phyloP scores from a whole-genome alignment of 2,329 filamentous ascomycete species.

The Botrytis byssoidea region DNA sequence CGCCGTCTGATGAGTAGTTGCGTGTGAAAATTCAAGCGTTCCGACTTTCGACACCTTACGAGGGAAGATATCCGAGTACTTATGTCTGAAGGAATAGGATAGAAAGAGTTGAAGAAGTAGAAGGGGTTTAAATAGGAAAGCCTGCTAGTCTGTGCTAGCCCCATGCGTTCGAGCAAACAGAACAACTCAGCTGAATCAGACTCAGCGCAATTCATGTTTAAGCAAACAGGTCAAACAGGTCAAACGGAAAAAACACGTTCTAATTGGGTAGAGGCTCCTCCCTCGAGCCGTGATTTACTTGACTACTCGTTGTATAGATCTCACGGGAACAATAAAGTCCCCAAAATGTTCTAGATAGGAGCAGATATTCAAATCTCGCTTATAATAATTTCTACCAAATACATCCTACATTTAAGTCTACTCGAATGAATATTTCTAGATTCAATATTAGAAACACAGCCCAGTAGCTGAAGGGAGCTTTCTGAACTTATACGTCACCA shows the following conservation, averaged over 20 bases:
- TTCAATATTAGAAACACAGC: accelerated
- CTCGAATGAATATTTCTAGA: neutral
- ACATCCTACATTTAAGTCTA: neutral
- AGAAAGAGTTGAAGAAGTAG: neutral
- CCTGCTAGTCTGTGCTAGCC: neutral
- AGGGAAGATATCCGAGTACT: neutral
- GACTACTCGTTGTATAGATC: too few relatives aligned
- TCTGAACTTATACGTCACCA: neutral
- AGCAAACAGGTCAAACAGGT: neutral
- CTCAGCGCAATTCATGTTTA: too few relatives aligned
- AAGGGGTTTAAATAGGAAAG: neutral
- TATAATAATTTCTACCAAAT: neutral
- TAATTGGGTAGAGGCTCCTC: too few relatives aligned
- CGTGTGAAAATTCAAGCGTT: accelerated
- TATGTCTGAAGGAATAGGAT: neutral
- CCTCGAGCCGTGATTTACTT: too few relatives aligned
- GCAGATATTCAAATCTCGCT: neutral
- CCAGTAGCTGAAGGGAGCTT: accelerated
- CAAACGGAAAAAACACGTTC: neutral
- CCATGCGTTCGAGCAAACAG: neutral
- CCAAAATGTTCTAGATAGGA: neutral
- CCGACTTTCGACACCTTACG: too few relatives aligned
- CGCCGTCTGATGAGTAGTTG: accelerated
- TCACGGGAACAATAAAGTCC: accelerated
- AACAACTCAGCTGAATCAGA: too few relatives aligned